Evolutionary conservation across 2,329 filamentous ascomycete species (phyloP).

Genomic region (Verticillium tricorpus): DNA sequence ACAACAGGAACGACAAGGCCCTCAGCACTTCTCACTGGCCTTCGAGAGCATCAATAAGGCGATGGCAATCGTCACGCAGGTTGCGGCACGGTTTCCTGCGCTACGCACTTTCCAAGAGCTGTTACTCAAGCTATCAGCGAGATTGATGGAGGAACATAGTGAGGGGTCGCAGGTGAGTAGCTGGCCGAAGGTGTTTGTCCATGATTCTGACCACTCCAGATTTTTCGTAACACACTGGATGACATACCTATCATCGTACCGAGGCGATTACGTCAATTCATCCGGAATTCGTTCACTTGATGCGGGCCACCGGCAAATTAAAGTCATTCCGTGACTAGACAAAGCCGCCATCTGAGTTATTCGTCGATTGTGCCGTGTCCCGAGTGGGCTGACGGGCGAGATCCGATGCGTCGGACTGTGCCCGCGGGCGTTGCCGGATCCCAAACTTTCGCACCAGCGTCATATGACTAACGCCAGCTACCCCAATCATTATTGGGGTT

Average conservation of each 20-base stretch:
- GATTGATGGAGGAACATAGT: conserved; percentile 1
- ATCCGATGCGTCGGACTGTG: too few relatives aligned
- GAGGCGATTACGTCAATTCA: conserved; percentile 3
- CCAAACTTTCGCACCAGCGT: too few relatives aligned
- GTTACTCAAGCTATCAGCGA: conserved; percentile 2
- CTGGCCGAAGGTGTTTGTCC: too few relatives aligned
- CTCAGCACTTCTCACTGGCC: background rate
- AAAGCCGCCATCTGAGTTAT: too few relatives aligned
- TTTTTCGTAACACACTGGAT: background rate
- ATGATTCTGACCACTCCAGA: too few relatives aligned
- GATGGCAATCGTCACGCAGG: conserved; percentile 2
- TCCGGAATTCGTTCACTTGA: conserved; percentile 4
- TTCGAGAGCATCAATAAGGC: conserved; percentile 5
- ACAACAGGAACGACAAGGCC: background rate
- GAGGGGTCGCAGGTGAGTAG: background rate
- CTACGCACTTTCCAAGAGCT: conserved; percentile 6
- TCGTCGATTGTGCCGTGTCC: too few relatives aligned
- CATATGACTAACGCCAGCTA: too few relatives aligned
- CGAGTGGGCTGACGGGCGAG: too few relatives aligned
- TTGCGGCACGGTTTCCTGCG: conserved; percentile 5
- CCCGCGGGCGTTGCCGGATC: too few relatives aligned
- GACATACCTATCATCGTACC: conserved; percentile 1
- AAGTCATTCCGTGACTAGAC: too few relatives aligned
- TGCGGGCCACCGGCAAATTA: too few relatives aligned
- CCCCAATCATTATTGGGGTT: too few relatives aligned